A percentile compares a stretch with the other conserved stretches of the same genome.
Conservation (phyloP, 805 yeast genomes). For the Soucietia sequanensis region DNA sequence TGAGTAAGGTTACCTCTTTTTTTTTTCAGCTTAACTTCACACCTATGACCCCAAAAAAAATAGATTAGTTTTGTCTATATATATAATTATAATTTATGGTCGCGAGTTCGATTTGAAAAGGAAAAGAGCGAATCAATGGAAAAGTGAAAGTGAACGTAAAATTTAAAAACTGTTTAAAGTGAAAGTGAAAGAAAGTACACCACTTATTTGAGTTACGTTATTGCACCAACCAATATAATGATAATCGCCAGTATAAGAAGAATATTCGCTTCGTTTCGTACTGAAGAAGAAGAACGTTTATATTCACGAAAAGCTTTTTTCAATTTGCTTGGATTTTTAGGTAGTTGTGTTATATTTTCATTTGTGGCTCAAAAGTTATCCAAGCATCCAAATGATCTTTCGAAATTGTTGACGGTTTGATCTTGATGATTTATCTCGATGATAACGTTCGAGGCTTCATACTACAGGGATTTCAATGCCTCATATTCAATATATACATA, state of each 20-base stretch:
- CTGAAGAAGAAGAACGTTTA: slow-evolving; percentile 80
- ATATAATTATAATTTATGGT: neutral
- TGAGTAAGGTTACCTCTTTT: slow-evolving; percentile 37
- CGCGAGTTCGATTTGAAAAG: neutral
- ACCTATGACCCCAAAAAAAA: too few species aligned
- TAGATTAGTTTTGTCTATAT: too few species aligned
- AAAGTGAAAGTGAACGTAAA: neutral
- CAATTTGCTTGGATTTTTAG: slow-evolving; percentile 74
- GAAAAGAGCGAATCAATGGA: neutral
- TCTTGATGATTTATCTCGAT: too few species aligned
- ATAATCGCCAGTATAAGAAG: slow-evolving; percentile 74
- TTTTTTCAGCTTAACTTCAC: too few species aligned
- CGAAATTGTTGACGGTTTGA: neutral
- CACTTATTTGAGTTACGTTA: too few species aligned
- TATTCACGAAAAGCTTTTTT: slow-evolving; percentile 77
- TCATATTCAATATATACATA: too few species aligned
- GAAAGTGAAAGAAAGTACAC: too few species aligned
- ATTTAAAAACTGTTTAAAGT: too few species aligned
- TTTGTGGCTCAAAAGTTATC: slow-evolving; percentile 66
- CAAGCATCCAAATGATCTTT: slow-evolving; percentile 19
- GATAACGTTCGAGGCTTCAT: too few species aligned
- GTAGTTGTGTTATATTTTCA: slow-evolving; percentile 77
- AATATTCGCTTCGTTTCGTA: slow-evolving; percentile 76
- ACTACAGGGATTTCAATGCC: too few species aligned
- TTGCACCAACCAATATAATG: too few species aligned